These are phyloP conservation scores for Cornus florida DNA, from an alignment of 148 eudicot species.

Conservation along the genomic window DNA sequence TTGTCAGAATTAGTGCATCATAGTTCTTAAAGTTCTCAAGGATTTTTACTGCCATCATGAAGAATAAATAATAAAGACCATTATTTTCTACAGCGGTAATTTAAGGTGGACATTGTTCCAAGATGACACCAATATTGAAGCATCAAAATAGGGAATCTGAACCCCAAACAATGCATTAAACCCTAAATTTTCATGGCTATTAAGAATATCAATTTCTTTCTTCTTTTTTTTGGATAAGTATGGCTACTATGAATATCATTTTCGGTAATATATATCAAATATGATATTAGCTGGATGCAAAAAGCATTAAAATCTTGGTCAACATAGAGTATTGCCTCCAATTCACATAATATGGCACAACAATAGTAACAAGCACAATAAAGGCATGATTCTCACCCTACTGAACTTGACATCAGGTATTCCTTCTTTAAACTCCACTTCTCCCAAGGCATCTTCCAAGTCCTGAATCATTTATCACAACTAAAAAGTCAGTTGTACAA, in stretches of 20 bases:
- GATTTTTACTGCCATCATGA: not conserved
- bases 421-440: slow-evolving; percentile 71
- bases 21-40: not conserved
- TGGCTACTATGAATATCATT: no score
- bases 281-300: no score
- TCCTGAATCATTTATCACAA: slow-evolving; percentile 51
- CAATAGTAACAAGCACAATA: not conserved
- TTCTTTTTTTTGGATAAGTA: no score
- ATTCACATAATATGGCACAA: not conserved
- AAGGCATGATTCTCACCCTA: slow-evolving; percentile 48
- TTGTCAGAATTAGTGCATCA: not conserved
- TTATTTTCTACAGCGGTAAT: not conserved
- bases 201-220: no score
- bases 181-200: no score
- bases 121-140: not conserved
- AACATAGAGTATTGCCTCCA: no score
- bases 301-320: no score
- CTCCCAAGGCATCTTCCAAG: slow-evolving; percentile 80
- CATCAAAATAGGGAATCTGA: no score
- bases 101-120: not conserved
- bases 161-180: no score
- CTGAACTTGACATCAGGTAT: slow-evolving; percentile 96
- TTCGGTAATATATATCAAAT: no score
- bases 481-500: not conserved
- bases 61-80: not conserved